These are phyloP conservation scores for Melastoma candidum DNA, from an alignment of 441 rosid species.

Conservation along the genomic window DNA sequence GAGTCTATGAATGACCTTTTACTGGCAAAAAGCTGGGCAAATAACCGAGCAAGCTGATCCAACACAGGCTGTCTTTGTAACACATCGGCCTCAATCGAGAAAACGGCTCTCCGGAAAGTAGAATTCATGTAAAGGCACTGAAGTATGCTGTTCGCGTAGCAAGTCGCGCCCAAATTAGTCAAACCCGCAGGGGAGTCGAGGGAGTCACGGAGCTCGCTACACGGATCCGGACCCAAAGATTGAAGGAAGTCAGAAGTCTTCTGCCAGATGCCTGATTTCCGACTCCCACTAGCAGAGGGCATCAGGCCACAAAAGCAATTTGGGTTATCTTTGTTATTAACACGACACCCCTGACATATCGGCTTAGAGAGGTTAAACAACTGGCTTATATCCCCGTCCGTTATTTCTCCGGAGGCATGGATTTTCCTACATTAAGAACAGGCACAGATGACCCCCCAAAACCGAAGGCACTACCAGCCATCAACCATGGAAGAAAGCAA, in stretches of 20 bases:
- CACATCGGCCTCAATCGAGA: slow-evolving; percentile 70
- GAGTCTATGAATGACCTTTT: slow-evolving; percentile 82
- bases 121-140: slow-evolving; percentile 87
- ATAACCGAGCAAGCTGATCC: slow-evolving; percentile 80
- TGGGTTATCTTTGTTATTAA: slow-evolving; percentile 84
- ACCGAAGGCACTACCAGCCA: slow-evolving; percentile 3
- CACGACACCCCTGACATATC: slow-evolving; percentile 89
- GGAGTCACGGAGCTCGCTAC: slow-evolving; percentile 53
- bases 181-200: slow-evolving; percentile 81
- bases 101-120: slow-evolving; percentile 70
- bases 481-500: background rate
- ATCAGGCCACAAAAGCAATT: slow-evolving; percentile 88
- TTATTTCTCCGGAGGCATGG: slow-evolving; percentile 52
- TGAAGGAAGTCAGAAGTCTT: slow-evolving; percentile 61
- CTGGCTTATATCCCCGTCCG: slow-evolving; percentile 54
- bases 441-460: background rate
- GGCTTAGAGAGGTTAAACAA: slow-evolving; percentile 72
- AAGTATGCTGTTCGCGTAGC: slow-evolving; percentile 97
- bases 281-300: slow-evolving; percentile 76
- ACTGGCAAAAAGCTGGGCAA: slow-evolving; percentile 80
- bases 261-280: slow-evolving; percentile 92
- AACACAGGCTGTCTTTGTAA: slow-evolving; percentile 69
- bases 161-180: slow-evolving; percentile 91
- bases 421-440: slow-evolving; percentile 47
- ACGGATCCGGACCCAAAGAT: slow-evolving; percentile 66